Conservation (phyloP, 768 basidiomycete genomes). For the Podaxis sp. region DNA sequence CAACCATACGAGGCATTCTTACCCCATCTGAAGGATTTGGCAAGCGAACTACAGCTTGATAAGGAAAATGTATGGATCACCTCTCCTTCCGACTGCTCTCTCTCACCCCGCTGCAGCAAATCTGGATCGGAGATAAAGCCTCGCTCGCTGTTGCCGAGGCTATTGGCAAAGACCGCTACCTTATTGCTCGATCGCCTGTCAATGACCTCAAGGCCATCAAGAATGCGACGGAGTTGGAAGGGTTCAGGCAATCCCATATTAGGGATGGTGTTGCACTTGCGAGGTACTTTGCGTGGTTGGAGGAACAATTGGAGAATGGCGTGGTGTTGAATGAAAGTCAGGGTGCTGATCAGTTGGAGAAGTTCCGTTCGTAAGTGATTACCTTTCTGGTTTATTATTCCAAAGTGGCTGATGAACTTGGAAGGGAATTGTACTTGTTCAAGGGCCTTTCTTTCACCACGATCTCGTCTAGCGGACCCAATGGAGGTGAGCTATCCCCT, state of each 20-base stretch:
- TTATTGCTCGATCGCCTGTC: slow-evolving; percentile 67
- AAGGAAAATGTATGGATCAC: slow-evolving; percentile 31
- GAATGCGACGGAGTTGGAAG: slow-evolving; percentile 79
- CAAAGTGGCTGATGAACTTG: slow-evolving; percentile 1
- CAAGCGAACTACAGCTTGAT: slow-evolving; percentile 31
- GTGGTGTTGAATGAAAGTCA: slow-evolving; percentile 72
- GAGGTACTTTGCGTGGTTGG: slow-evolving; percentile 94
- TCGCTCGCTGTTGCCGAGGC: slow-evolving; percentile 83
- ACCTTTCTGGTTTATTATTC: not conserved
- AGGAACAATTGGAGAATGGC: slow-evolving; percentile 71
- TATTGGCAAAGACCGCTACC: slow-evolving; percentile 59
- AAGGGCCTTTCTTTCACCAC: slow-evolving; percentile 89
- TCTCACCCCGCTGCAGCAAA: slow-evolving; percentile 44
- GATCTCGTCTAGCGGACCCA: slow-evolving; percentile 91
- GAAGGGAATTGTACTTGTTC: slow-evolving; percentile 76
- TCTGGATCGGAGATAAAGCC: slow-evolving; percentile 75
- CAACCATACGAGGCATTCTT: slow-evolving; percentile 71
- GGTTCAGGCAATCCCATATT: slow-evolving; percentile 86
- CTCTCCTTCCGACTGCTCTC: not conserved
- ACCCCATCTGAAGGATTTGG: slow-evolving; percentile 55
- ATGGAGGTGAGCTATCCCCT: slow-evolving; percentile 62
- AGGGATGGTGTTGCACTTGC: slow-evolving; percentile 87
- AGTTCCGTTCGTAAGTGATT: slow-evolving; percentile 73
- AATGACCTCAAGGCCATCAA: slow-evolving; percentile 82
- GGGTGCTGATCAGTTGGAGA: slow-evolving; percentile 76